Evolutionary conservation across 768 basidiomycete species (phyloP).

Genomic region (Tylopilus sp.): DNA sequence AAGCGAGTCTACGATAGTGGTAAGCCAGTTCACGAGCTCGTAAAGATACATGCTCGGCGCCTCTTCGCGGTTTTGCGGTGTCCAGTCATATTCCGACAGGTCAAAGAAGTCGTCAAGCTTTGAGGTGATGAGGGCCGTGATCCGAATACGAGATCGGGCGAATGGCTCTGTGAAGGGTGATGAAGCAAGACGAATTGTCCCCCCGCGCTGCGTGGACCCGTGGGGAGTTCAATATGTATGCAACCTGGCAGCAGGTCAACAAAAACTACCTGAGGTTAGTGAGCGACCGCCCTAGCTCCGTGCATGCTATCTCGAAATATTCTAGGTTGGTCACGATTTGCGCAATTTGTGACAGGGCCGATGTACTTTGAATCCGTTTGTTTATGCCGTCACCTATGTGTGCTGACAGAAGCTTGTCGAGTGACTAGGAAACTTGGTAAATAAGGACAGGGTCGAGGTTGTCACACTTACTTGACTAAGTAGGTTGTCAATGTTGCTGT

Average conservation of each 20-base stretch:
- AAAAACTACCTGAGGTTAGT: constrained; percentile 68
- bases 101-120: constrained; percentile 97
- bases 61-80: constrained; percentile 62
- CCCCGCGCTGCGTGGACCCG: constrained; percentile 82
- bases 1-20: constrained; percentile 90
- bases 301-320: constrained; percentile 82
- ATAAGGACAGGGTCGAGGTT: neutral
- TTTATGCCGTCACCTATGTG: constrained; percentile 76
- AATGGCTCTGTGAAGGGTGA: constrained; percentile 69
- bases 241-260: neutral
- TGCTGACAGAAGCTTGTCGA: constrained; percentile 77
- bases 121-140: constrained; percentile 78
- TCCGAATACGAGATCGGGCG: constrained; percentile 64
- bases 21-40: constrained; percentile 95
- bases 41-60: constrained; percentile 92
- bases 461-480: constrained; percentile 66
- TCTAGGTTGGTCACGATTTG: constrained; percentile 93
- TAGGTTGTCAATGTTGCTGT: constrained; percentile 88
- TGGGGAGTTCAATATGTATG: constrained; percentile 3
- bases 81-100: constrained; percentile 94
- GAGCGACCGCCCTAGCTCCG: constrained; percentile 80
- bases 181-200: constrained; percentile 67
- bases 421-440: constrained; percentile 49
- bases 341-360: constrained; percentile 84
- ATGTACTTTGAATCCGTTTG: constrained; percentile 67